These are phyloP conservation scores for Groenewaldozyma sp. DNA, from an alignment of 1,139 yeast genomes.

Conservation along the genomic window DNA sequence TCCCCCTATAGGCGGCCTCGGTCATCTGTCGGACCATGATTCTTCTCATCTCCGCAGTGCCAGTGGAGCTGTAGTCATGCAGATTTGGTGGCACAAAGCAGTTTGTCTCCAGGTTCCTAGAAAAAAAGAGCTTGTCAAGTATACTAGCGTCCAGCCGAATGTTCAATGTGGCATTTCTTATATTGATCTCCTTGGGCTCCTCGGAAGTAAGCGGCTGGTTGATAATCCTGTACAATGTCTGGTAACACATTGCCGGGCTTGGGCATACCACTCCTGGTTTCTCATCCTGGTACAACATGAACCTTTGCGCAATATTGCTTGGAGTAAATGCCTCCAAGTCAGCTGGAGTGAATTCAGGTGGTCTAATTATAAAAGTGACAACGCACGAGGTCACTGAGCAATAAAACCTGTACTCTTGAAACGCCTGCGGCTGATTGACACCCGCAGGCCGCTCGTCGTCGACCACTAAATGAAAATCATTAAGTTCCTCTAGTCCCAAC, in stretches of 20 bases:
- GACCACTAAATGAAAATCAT: conserved; percentile 18
- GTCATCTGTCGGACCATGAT: conserved; percentile 14
- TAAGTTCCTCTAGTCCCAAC: not conserved
- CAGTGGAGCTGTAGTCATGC: conserved; percentile 29
- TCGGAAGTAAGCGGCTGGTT: conserved; percentile 21
- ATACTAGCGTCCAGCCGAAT: conserved; percentile 40
- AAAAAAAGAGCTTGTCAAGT: conserved; percentile 38
- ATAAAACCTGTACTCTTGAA: conserved; percentile 13
- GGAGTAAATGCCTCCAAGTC: conserved; percentile 18
- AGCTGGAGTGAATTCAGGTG: conserved; percentile 19
- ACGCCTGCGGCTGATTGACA: not conserved
- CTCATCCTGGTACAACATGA: conserved; percentile 14
- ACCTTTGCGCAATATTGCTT: conserved; percentile 18
- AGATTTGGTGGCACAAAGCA: conserved; percentile 53
- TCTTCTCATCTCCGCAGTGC: conserved; percentile 14
- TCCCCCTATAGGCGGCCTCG: conserved; percentile 16
- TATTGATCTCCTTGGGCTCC: conserved; percentile 19
- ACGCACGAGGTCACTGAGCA: conserved; percentile 15
- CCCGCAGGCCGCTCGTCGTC: conserved; percentile 3
- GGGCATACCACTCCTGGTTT: conserved; percentile 20
- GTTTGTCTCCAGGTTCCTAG: conserved; percentile 32
- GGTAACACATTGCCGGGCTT: conserved; percentile 18
- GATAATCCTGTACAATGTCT: conserved; percentile 20
- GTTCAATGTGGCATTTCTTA: conserved; percentile 22
- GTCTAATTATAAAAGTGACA: conserved; percentile 17